Conservation (phyloP, 768 basidiomycete genomes). For the Mycena crocata region DNA sequence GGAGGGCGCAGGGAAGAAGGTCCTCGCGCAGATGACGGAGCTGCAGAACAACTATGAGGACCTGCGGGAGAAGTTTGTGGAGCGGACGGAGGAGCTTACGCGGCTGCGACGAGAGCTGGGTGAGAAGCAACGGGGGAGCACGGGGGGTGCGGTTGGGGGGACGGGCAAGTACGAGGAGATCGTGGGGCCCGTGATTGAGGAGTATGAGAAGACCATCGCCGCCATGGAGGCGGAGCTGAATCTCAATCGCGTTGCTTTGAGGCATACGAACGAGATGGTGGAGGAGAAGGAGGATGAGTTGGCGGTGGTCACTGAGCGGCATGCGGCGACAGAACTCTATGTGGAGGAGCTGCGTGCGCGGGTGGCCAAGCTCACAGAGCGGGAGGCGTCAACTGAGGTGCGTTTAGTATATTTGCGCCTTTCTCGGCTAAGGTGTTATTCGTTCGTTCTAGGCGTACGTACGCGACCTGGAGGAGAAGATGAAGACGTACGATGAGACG, state of each 20-base stretch:
- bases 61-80: conserved; percentile 84
- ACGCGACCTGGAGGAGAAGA: conserved; percentile 91
- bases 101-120: conserved; percentile 83
- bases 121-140: conserved; percentile 72
- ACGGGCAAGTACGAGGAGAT: conserved; percentile 90
- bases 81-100: conserved; percentile 90
- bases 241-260: conserved; percentile 86
- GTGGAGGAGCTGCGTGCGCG: conserved; percentile 87
- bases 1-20: conserved; percentile 79
- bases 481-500: conserved; percentile 87
- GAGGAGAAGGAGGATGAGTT: conserved; percentile 92
- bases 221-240: conserved; percentile 94
- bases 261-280: conserved; percentile 92
- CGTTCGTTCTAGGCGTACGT: conserved; percentile 80
- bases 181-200: conserved; percentile 97
- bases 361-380: conserved; percentile 84
- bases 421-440: conserved; percentile 30
- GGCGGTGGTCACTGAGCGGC: conserved; percentile 70
- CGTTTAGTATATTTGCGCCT: conserved; percentile 36
- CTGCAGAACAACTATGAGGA: conserved; percentile 89
- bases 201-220: conserved; percentile 97
- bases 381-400: conserved; percentile 94
- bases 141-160: conserved; percentile 71
- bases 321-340: conserved; percentile 85
- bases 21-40: conserved; percentile 84